These are phyloP conservation scores for Neoboletus magnificus DNA, from an alignment of 768 basidiomycete genomes.

Conservation along the genomic window DNA sequence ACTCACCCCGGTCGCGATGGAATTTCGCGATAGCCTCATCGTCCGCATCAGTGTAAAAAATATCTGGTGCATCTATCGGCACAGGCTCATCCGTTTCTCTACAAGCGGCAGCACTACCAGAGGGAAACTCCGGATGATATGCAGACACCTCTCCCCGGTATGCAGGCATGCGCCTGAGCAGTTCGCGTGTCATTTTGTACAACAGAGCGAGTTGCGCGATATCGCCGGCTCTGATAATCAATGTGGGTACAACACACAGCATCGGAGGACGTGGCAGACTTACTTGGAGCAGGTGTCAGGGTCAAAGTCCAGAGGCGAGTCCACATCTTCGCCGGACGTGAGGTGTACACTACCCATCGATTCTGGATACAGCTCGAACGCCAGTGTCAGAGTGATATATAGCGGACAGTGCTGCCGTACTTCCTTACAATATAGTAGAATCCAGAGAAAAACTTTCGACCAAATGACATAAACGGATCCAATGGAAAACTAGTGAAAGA, in stretches of 20 bases:
- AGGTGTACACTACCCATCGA: conserved; percentile 50
- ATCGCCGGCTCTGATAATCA: conserved; percentile 28
- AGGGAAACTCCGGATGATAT: too few species aligned
- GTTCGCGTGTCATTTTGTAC: too few species aligned
- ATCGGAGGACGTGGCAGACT: neutral
- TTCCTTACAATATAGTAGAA: conserved; percentile 36
- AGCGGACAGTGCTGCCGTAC: neutral
- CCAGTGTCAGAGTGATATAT: neutral
- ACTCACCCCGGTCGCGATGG: too few species aligned
- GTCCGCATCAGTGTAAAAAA: too few species aligned
- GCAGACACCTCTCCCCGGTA: too few species aligned
- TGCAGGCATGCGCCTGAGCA: too few species aligned
- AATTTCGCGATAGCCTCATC: too few species aligned
- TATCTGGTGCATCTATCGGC: too few species aligned
- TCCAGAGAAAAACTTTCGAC: conserved; percentile 28
- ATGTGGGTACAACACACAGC: neutral
- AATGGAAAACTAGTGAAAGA: conserved; percentile 24
- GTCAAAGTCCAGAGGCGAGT: conserved; percentile 45
- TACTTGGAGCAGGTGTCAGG: conserved; percentile 44
- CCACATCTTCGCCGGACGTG: conserved; percentile 37
- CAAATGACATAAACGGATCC: conserved; percentile 11
- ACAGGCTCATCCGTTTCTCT: too few species aligned
- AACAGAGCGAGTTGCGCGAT: conserved; percentile 36
- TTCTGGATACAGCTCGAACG: conserved; percentile 40
- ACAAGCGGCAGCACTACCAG: too few species aligned